These are phyloP conservation scores for Sphagnum tenellum DNA, from an alignment of 225 moss, liverwort and hornwort genomes.

Conservation along the genomic window DNA sequence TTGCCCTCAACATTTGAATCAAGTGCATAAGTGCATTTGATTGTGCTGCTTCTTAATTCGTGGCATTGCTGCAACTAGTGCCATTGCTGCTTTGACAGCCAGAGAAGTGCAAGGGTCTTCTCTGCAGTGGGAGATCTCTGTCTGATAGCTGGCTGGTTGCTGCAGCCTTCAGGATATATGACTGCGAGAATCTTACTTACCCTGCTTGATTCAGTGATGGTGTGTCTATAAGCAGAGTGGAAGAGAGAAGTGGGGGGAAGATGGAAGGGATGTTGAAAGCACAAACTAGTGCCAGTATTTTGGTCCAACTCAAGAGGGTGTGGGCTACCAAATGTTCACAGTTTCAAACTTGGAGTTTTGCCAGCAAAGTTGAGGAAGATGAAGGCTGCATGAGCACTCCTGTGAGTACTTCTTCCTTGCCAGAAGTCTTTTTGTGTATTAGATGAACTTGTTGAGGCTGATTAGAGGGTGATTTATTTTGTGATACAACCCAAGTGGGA, in stretches of 20 bases:
- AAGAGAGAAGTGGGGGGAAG: neutral
- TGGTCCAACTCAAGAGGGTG: no score
- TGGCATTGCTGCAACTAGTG: slow-evolving; percentile 7
- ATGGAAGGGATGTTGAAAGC: no score
- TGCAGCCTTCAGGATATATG: slow-evolving; percentile 10
- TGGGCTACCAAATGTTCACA: no score
- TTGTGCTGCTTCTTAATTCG: slow-evolving; percentile 11
- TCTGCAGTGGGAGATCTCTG: slow-evolving; percentile 7
- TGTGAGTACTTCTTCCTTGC: no score
- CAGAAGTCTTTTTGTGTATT: no score
- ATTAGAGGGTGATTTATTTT: no score
- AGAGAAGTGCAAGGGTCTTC: slow-evolving; percentile 7
- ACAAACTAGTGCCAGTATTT: no score
- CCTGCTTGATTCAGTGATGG: slow-evolving; percentile 6
- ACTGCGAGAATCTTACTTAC: slow-evolving; percentile 2
- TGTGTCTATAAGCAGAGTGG: neutral
- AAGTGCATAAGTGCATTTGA: slow-evolving; percentile 10
- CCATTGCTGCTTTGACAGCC: slow-evolving; percentile 12
- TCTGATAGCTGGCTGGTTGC: slow-evolving; percentile 6
- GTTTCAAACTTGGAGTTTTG: no score
- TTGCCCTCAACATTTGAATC: slow-evolving; percentile 47
- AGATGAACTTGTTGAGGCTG: no score
- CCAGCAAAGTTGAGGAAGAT: no score
- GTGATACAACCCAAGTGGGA: no score
- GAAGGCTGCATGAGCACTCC: no score